phyloP scores from a whole-genome alignment of 1,284 basidiomycete species.

The Neonothopanus nambi region DNA sequence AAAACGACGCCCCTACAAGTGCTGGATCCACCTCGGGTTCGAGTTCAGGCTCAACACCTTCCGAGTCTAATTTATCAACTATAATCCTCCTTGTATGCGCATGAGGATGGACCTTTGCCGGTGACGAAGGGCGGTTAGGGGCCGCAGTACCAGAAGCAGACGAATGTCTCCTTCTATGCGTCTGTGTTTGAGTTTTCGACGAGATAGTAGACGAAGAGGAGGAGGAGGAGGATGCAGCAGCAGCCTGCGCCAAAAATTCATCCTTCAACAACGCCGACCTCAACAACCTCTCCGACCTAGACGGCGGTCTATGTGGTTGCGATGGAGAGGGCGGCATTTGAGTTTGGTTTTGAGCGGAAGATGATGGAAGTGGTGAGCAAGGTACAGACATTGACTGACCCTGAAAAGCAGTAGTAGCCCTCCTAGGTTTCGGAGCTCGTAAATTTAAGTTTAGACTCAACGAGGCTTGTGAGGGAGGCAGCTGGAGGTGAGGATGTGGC shows the following conservation, averaged over 20 bases:
- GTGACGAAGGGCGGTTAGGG: too few species aligned
- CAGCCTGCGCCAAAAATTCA: not conserved
- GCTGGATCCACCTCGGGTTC: too few species aligned
- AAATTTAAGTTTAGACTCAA: too few species aligned
- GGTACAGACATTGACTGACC: slow-evolving; percentile 1
- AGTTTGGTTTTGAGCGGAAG: too few species aligned
- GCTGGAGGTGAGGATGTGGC: too few species aligned
- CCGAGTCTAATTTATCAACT: too few species aligned
- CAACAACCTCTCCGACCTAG: slow-evolving; percentile 7
- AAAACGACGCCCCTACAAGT: too few species aligned
- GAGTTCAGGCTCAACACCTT: too few species aligned
- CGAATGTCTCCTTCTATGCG: not conserved
- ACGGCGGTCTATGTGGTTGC: not conserved
- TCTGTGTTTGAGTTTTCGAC: not conserved
- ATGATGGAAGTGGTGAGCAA: slow-evolving; percentile 5
- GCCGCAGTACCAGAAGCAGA: not conserved
- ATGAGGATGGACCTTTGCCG: too few species aligned
- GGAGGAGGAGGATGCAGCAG: not conserved
- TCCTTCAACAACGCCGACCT: slow-evolving; percentile 8
- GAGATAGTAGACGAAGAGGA: not conserved
- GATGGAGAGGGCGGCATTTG: not conserved
- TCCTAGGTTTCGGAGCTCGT: slow-evolving; percentile 1
- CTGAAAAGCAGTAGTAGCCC: slow-evolving; percentile 1
- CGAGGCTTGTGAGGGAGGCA: not conserved
- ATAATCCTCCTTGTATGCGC: too few species aligned